phyloP scores from a whole-genome alignment of 1,284 basidiomycete genomes.

The Fomitopsis betulina region DNA sequence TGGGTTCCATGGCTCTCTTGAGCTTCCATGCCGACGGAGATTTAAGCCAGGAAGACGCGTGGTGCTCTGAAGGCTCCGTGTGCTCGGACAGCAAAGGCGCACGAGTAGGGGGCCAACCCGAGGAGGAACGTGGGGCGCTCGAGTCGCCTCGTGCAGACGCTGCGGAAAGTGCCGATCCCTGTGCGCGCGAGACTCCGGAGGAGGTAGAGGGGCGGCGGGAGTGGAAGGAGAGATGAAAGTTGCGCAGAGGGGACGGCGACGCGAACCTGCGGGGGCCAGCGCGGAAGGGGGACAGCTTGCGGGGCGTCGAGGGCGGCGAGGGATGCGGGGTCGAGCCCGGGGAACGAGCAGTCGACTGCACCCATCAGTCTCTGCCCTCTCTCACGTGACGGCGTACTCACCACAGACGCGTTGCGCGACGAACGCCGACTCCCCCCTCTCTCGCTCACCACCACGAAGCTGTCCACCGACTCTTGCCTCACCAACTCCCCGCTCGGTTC shows the following conservation, averaged over 20 bases:
- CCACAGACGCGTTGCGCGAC: slow-evolving; percentile 33
- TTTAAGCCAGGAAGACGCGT: slow-evolving; percentile 16
- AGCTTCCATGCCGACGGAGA: slow-evolving; percentile 28
- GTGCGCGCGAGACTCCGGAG: slow-evolving; percentile 20
- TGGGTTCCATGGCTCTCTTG: slow-evolving; percentile 61
- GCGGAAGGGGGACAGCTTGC: slow-evolving; percentile 23
- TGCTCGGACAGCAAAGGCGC: slow-evolving; percentile 14
- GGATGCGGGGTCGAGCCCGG: slow-evolving; percentile 16
- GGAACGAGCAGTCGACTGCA: slow-evolving; percentile 16
- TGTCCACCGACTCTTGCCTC: slow-evolving; percentile 36
- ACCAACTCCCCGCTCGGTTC: slow-evolving; percentile 32
- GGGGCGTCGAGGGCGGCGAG: slow-evolving; percentile 34
- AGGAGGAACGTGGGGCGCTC: slow-evolving; percentile 13
- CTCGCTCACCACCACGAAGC: slow-evolving; percentile 49
- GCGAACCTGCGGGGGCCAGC: slow-evolving; percentile 32
- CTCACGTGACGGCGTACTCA: slow-evolving; percentile 26
- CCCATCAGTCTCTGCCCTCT: slow-evolving; percentile 13
- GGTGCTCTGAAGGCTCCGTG: slow-evolving; percentile 14
- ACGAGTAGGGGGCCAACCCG: slow-evolving; percentile 18
- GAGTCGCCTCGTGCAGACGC: slow-evolving; percentile 15
- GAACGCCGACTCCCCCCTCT: slow-evolving; percentile 17
- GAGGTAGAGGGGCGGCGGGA: slow-evolving; percentile 37
- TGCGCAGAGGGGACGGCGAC: slow-evolving; percentile 49
- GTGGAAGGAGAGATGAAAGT: slow-evolving; percentile 45
- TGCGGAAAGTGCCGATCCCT: slow-evolving; percentile 18